phyloP scores from a whole-genome alignment of 2,329 filamentous ascomycete species.

The Aphanocladium album region DNA sequence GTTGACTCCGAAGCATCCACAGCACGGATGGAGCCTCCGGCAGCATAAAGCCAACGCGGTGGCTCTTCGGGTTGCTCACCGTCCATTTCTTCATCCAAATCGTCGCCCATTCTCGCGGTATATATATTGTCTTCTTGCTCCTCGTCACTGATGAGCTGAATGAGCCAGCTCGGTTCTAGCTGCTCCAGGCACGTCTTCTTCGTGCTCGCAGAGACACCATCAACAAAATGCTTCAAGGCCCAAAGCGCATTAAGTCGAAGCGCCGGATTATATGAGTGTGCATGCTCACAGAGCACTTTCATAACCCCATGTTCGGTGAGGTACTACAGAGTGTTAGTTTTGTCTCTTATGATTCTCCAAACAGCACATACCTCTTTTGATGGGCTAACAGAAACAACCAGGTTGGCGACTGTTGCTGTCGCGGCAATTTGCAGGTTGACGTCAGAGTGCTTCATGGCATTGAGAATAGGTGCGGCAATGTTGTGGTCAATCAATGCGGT shows the following conservation, averaged over 20 bases:
- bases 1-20: constrained; percentile 33
- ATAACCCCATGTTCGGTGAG: constrained; percentile 71
- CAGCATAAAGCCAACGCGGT: constrained; percentile 30
- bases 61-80: constrained; percentile 46
- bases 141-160: constrained; percentile 67
- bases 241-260: constrained; percentile 83
- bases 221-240: constrained; percentile 87
- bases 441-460: constrained; percentile 68
- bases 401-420: constrained; percentile 76
- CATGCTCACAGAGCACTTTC: constrained; percentile 74
- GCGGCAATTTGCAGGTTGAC: constrained; percentile 80
- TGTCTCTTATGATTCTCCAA: not conserved
- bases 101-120: constrained; percentile 33
- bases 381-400: constrained; percentile 83
- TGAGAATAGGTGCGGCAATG: constrained; percentile 71
- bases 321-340: constrained; percentile 42
- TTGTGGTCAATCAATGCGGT: constrained; percentile 84
- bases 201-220: constrained; percentile 62
- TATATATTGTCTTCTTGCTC: constrained; percentile 49
- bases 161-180: constrained; percentile 73
- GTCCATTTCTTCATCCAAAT: constrained; percentile 55
- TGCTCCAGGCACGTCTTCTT: constrained; percentile 76
- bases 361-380: constrained; percentile 69
- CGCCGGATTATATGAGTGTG: constrained; percentile 72
- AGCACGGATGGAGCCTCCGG: constrained; percentile 27